These are phyloP conservation scores for Candida glaebosa DNA, from an alignment of 805 yeast genomes.

Conservation along the genomic window DNA sequence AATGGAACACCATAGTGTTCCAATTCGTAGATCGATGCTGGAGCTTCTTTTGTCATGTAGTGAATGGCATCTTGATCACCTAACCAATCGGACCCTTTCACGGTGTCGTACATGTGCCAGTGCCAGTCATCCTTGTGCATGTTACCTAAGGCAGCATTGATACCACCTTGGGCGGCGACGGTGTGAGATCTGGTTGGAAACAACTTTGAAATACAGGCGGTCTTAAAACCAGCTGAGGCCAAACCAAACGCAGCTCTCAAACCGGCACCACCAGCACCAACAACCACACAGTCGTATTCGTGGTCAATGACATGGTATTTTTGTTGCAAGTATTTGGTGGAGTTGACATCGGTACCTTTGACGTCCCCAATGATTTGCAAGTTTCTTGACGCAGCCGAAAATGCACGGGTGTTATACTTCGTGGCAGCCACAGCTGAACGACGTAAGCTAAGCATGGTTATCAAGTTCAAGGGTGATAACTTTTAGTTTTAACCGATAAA, in stretches of 20 bases:
- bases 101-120: constrained; percentile 99
- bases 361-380: constrained; percentile 36
- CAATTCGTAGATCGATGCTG: constrained; percentile 89
- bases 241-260: constrained; percentile 97
- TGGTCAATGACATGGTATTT: constrained; percentile 94
- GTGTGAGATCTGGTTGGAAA: constrained; percentile 99
- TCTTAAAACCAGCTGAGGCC: constrained; percentile 94
- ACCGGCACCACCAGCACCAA: constrained; percentile 99
- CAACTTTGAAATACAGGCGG: constrained; percentile 94
- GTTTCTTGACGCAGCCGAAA: constrained; percentile 26
- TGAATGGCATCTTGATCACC: constrained; percentile 99
- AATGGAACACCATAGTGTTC: constrained; percentile 99
- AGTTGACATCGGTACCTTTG: constrained; percentile 37
- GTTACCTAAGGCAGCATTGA: constrained; percentile 97
- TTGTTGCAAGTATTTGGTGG: constrained; percentile 44
- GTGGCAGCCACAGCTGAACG: constrained; percentile 10
- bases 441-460: constrained; percentile 11
- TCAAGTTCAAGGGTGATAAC: background rate
- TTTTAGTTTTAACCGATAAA: background rate
- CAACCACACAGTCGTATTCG: constrained; percentile 96
- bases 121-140: constrained; percentile 99
- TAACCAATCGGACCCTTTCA: constrained; percentile 98
- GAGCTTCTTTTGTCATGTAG: constrained; percentile 98
- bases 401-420: constrained; percentile 10
- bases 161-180: constrained; percentile 99